phyloP scores from a whole-genome alignment of 2,329 filamentous ascomycete species.

The Talaromyces marneffei region DNA sequence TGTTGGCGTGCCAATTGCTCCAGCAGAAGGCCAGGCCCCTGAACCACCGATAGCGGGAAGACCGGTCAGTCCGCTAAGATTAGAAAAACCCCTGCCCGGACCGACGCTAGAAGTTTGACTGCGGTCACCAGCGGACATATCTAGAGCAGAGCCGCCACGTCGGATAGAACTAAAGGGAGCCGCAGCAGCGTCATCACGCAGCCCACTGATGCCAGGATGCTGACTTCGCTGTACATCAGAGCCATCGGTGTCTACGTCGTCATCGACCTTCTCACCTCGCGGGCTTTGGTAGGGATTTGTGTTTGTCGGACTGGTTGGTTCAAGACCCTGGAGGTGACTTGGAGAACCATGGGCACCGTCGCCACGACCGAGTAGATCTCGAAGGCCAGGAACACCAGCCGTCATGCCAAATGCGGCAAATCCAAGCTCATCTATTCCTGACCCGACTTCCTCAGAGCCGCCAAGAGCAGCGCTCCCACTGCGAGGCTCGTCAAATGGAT shows the following conservation, averaged over 20 bases:
- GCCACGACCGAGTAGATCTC: constrained; percentile 53
- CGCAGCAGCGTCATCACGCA: constrained; percentile 45
- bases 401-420: constrained; percentile 59
- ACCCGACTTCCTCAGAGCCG: constrained; percentile 65
- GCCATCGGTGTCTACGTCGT: constrained; percentile 54
- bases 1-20: constrained; percentile 68
- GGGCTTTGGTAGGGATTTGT: constrained; percentile 97
- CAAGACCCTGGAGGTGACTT: constrained; percentile 44
- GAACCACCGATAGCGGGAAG: constrained; percentile 51
- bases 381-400: constrained; percentile 51
- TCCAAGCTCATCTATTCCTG: constrained; percentile 49
- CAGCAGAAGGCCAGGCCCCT: constrained; percentile 51
- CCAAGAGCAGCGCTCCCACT: constrained; percentile 63
- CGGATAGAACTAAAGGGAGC: constrained; percentile 52
- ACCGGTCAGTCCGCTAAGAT: constrained; percentile 47
- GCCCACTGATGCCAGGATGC: constrained; percentile 48
- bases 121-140: constrained; percentile 66
- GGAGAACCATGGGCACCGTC: constrained; percentile 53
- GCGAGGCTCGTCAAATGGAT: constrained; percentile 48
- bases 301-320: constrained; percentile 82
- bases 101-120: constrained; percentile 89
- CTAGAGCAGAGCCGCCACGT: constrained; percentile 50
- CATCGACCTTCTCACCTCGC: constrained; percentile 63
- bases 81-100: constrained; percentile 63
- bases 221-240: constrained; percentile 48